Base-by-base conservation (phyloP, 495 filamentous ascomycete species). In the Astrocystis sublimbata region DNA sequence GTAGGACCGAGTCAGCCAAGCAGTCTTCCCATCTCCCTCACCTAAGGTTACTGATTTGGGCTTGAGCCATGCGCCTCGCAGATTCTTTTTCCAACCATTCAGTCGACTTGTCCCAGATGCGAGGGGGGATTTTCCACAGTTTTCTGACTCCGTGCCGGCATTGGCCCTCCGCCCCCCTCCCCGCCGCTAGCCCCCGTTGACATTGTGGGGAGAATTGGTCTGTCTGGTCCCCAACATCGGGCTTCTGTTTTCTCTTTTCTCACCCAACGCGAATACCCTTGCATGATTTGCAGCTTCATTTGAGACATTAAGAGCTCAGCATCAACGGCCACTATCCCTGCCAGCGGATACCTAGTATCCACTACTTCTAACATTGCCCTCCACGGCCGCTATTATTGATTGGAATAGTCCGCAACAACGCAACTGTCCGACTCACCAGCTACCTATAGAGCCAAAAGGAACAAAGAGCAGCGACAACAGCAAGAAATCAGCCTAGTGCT, bases 281-380 rank as follows among this genome's bases (percentile, higher is more conserved):
- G 70, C 70, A 72, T 72, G 67, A 72, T 72, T 72, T 72, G 68
- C 70, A 72, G 68, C 56, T 58, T 19, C 33, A 23, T 68, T 59
- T 61, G 62, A 72, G 70, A 72, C 70, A 72, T 66, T 65, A 57
- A 47, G 43, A 55, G 67, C 33, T 68, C 65, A 58, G 70, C 63
- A 70, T 68, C 61, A 72, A 70, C 68, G 70, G 65, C 70, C 61
- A 58, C 58, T 64, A 72, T 72, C 70, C 70, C 68, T 72, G 70
- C 60, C 36, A 63, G 52, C 42, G 42, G 51, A 54, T 47, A 40
- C 28, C 15, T 19, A 55, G 59, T 61, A 61, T 47, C 50, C 59
- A 54, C 49, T 46, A 24, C 31, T 28, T 47, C 41, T 62, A 49
- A 40, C 38, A 62, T 54, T 49, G 24, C 19, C 36, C 38, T 46